Evolutionary conservation across 352 stramenopile species (phyloP), one percentile per base, ranked within the genome.

Genomic region (Phytopythium kandeliae): DNA sequence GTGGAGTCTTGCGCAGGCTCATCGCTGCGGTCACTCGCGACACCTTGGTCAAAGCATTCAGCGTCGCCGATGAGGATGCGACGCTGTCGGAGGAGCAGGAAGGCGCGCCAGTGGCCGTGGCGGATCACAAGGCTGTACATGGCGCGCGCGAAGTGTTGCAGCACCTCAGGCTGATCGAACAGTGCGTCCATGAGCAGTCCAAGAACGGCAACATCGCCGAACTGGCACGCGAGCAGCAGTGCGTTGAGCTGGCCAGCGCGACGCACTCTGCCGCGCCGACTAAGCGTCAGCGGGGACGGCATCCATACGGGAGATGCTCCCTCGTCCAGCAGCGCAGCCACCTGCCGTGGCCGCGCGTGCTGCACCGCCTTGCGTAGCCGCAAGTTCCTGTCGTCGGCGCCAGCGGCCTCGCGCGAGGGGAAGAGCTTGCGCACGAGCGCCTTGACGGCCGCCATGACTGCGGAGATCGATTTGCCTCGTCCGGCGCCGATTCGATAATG

Each of bases 71-170:
- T 48, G 15, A 65, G 63, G 2, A 75, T 46, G 13, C 49, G 54
- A 26, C 78, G 71, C 43, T 88, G 59, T 21, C 78, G 56, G 16
- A 90, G 64, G 19, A 58, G 48, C 28, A 71, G 62, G 52, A 90
- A 90, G n/a, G 69, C 64, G 34, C 79, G 62, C 72, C 72, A 90
- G 46, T 88, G 69, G 37, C 51, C 71, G 36, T 68, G 62, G 5
- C 67, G 76, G 46, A 90, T 86, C 41, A 78, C 71, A 12, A 86
- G 56, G 55, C 64, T 78, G 61, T 88, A 88, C 76, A 90, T 87
- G 28, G 71, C 68, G 21, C 65, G 62, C 5, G 72, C 78, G 58
- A 79, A 90, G 40, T 70, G 56, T 0, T 45, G 17, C 7, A 87
- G 63, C 3, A 77, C 51, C 48, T 72, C 49, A 10, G 63, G 65